Evolutionary conservation across 164 flowering plant species (phyloP), one percentile per base, ranked within the genome.

Genomic region (Malania oleifera): DNA sequence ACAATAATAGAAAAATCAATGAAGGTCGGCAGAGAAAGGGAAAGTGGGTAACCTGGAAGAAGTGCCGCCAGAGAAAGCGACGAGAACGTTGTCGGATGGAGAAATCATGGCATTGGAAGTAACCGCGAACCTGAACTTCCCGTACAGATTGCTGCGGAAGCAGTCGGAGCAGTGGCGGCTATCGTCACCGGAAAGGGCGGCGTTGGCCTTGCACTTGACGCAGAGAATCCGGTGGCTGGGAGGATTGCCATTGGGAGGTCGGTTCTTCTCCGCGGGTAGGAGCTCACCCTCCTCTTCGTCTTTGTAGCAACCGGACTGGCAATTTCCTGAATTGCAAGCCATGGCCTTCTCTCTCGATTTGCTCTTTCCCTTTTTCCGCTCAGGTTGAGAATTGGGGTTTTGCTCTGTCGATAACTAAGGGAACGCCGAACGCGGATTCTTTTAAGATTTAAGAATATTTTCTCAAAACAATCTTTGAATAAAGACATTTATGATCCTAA

Each of bases 11-110:
- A 52, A 1, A 19, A 0, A 17, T 27, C 2, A 27, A 28, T 14
- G 13, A 28, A 11, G 10, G 6, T 0, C 0, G 37, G 2, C 19
- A 52, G 47, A 20, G 38, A 57, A 26, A 49, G 27, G 41, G 52
- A 55, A 12, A 27, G 7, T 8, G 29, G 31, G 28, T 28, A 19
- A 93, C 99, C 99, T 83, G 68, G 98, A 95, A 28, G 87, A 76
- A 38, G 85, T 63, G 52, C 99, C 99, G 6, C 97, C 99, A 17
- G 99, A 95, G 77, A 86, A 87, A 47, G 96, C 99, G 15, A 95
- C 86, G 48, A 95, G 96, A 26, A 95, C 83, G 1, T 82, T 83
- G 58, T 95, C 98, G 9, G 86, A 48, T 7, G 98, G 89, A 20
- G 80, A 64, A 46, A 95, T 87, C 96, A 91, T 78, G 70, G 75